phyloP scores from a whole-genome alignment of 2,329 filamentous ascomycete species.

The Fusarium subtropicale region DNA sequence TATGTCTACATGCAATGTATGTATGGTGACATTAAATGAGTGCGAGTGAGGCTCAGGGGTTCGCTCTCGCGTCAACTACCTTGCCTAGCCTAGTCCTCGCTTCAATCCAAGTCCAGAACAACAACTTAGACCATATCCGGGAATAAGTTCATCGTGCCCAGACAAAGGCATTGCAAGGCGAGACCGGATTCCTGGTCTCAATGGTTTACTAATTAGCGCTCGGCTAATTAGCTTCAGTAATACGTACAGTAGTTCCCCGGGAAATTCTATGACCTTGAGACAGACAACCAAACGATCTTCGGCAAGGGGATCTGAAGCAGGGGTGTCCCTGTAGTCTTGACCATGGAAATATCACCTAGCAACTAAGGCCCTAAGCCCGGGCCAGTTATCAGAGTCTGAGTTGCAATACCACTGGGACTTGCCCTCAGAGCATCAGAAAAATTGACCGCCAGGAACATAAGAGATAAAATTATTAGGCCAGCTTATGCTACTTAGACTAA shows the following conservation, averaged over 20 bases:
- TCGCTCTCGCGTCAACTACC: not conserved
- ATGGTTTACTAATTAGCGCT: not conserved
- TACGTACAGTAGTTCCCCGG: not conserved
- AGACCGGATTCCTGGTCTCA: constrained; percentile 12
- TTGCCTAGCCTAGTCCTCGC: not conserved
- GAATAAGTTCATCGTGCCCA: constrained; percentile 9
- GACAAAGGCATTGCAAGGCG: not conserved
- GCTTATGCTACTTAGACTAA: no score
- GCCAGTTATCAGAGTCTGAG: not conserved
- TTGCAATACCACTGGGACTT: not conserved
- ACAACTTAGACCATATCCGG: not conserved
- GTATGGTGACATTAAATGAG: not conserved
- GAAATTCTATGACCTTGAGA: constrained; percentile 20
- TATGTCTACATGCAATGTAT: not conserved
- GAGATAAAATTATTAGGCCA: no score
- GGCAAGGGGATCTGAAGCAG: not conserved
- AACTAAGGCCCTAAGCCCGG: not conserved
- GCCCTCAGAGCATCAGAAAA: no score
- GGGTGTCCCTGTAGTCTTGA: not conserved
- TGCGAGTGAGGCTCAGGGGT: constrained; percentile 1
- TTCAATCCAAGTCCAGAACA: not conserved
- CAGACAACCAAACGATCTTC: constrained; percentile 19
- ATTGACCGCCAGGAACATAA: no score
- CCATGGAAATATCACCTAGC: not conserved
- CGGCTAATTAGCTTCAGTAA: not conserved